phyloP scores from a whole-genome alignment of 768 basidiomycete species.

The Suillus decipiens region DNA sequence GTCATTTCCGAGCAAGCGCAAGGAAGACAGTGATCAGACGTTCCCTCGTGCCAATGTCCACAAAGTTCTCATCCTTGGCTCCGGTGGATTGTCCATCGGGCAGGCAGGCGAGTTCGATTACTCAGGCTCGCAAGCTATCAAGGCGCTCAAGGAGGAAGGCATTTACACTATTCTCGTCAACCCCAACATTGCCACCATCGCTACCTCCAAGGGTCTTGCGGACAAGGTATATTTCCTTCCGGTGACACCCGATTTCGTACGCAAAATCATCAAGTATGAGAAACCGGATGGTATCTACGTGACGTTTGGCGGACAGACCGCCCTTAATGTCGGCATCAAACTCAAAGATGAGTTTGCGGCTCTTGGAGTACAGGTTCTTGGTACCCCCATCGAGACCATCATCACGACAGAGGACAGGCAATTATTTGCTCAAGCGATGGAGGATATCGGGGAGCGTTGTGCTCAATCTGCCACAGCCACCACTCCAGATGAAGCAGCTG shows the following conservation, averaged over 20 bases:
- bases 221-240: conserved; percentile 99
- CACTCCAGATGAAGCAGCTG: conserved; percentile 80
- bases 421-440: conserved; percentile 93
- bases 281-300: conserved; percentile 99
- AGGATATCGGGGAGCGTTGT: conserved; percentile 92
- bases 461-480: conserved; percentile 88
- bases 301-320: conserved; percentile 98
- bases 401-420: conserved; percentile 97
- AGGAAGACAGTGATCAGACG: conserved; percentile 78
- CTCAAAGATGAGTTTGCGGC: conserved; percentile 94
- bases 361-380: conserved; percentile 90
- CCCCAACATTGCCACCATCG: conserved; percentile 99
- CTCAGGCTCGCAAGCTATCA: conserved; percentile 98
- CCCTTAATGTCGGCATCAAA: conserved; percentile 94
- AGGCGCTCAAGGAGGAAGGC: conserved; percentile 97
- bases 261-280: conserved; percentile 98
- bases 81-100: conserved; percentile 96
- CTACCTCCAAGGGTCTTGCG: conserved; percentile 94
- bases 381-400: conserved; percentile 96
- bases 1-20: conserved; percentile 74
- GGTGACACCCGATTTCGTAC: conserved; percentile 96
- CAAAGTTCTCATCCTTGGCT: conserved; percentile 96
- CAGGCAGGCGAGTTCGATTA: conserved; percentile 99
- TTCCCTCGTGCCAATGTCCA: conserved; percentile 74
- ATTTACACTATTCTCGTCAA: conserved; percentile 99